Evolutionary conservation across 306 rosid genomes (phyloP), one percentile per base, ranked within the genome.

Genomic region (Chamaecrista fasciculata): DNA sequence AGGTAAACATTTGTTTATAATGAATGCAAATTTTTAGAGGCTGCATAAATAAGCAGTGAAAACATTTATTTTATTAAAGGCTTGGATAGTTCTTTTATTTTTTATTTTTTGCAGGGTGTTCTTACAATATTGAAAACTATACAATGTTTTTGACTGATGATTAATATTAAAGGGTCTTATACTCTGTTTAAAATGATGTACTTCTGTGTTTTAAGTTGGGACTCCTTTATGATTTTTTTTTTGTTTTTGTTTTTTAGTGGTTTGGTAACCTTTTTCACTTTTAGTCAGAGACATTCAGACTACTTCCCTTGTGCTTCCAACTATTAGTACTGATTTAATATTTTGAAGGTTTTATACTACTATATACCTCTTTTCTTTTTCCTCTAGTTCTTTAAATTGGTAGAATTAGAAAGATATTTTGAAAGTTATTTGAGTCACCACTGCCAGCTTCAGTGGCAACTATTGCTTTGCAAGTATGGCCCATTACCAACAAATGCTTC

Each of bases 1-100:
- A 88, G 96, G 98, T 86, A 82, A 72, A 11, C 6, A 14, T 42
- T 21, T 47, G 63, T 33, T 76, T 65, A 66, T 52, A 43, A 48
- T 56, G 51, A 40, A 51, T 60, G 5, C 31, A 8, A 50, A 34
- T 25, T 71, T 60, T 56, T 7, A 28, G 14, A 19, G 61, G 29
- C 65, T 49, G 37, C 60, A 65, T 47, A 56, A 44, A 46, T 53
- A 28, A 26, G 9, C 37, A 33, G 58, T 46, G 69, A 24, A 29
- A 18, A 39, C 70, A 2, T 29, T 4, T 26, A 2, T 4, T 11
- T 56, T 56, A 31, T 70, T 62, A 8, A 39, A 5, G 23, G 36
- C 37, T 40, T 24, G n/a, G 76, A 20, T 60, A 18, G 19, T 25
- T 60, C 60, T 16, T 34, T n/a, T 15, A 23, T 66, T n/a, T n/a